These are phyloP conservation scores for Calonectria hawksworthii DNA, from an alignment of 2,329 filamentous ascomycete genomes.

Conservation along the genomic window DNA sequence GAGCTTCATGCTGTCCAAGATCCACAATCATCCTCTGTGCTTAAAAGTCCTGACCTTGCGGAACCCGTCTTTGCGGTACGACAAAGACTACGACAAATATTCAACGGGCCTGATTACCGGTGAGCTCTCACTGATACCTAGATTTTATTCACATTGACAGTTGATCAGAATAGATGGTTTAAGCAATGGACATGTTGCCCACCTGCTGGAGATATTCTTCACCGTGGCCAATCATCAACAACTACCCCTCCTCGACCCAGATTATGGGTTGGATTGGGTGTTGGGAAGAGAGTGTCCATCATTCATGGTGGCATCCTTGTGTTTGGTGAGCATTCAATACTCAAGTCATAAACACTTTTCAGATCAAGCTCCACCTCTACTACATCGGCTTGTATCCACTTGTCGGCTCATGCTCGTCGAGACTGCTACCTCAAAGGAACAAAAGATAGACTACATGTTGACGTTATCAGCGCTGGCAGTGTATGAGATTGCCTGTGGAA, in stretches of 20 bases:
- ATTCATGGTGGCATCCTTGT: neutral
- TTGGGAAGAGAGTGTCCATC: neutral
- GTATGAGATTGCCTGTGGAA: neutral
- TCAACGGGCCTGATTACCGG: neutral
- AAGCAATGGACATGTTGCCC: neutral
- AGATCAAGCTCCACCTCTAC: neutral
- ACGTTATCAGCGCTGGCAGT: neutral
- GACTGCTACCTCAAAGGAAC: neutral
- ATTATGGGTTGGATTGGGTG: neutral
- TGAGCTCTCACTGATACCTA: neutral
- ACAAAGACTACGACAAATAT: neutral
- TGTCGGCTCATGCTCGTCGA: neutral
- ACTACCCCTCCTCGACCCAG: neutral
- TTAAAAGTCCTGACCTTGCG: no score
- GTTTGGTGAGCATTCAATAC: neutral
- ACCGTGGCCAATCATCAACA: neutral
- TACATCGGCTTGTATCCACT: neutral
- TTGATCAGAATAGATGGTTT: neutral
- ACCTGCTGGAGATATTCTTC: constrained; percentile 2
- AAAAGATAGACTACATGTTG: neutral
- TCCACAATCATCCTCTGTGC: no score
- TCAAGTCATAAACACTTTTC: neutral
- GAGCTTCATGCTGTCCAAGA: no score
- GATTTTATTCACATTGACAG: no score
- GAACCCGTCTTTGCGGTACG: neutral